Evolutionary conservation across 1,284 basidiomycete genomes (phyloP).

Genomic region (Ceratobasidium sp.): DNA sequence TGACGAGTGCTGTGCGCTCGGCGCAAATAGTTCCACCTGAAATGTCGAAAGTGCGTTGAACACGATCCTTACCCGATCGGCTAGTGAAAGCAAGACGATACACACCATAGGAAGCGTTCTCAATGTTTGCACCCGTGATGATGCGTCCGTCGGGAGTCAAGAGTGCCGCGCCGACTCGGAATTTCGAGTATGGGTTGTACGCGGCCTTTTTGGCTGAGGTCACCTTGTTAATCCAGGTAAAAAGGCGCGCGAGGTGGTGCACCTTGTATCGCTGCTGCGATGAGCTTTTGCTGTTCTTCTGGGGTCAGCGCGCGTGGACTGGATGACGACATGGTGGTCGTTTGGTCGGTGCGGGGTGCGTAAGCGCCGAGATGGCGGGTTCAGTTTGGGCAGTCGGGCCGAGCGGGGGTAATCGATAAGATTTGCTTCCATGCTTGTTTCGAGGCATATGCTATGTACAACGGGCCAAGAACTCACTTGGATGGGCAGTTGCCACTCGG

Average conservation of each 20-base stretch:
- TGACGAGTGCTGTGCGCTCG: constrained; percentile 85
- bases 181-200: constrained; percentile 82
- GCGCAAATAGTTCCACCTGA: constrained; percentile 82
- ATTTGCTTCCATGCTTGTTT: background rate
- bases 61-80: background rate
- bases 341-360: background rate
- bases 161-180: constrained; percentile 86
- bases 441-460: no score
- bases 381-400: constrained; percentile 6
- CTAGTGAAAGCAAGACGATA: constrained; percentile 12
- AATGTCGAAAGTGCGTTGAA: background rate
- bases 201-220: constrained; percentile 61
- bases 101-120: constrained; percentile 88
- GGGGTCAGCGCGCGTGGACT: constrained; percentile 26
- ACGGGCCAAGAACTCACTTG: no score
- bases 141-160: constrained; percentile 72
- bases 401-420: background rate
- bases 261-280: constrained; percentile 46
- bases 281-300: constrained; percentile 44
- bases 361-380: constrained; percentile 27
- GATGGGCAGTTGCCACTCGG: no score
- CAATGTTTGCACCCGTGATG: constrained; percentile 84
- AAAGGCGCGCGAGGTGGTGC: background rate
- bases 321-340: constrained; percentile 24
- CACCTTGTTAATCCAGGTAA: background rate